Evolutionary conservation across 1,139 yeast genomes (phyloP).

Genomic region (Suhomyces ambrosiae): DNA sequence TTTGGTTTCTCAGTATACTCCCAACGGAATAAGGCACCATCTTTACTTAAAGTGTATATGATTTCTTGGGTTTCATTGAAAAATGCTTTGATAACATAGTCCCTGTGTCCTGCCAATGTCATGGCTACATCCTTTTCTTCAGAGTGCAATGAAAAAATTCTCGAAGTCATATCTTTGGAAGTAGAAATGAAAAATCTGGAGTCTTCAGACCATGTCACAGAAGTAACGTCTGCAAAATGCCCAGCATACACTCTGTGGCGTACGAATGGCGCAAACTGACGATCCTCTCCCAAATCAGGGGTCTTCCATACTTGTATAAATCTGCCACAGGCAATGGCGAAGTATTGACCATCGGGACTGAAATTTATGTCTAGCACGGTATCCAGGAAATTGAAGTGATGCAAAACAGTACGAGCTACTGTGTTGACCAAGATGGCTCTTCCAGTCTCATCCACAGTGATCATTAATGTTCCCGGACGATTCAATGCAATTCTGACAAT

Average conservation of each 20-base stretch:
- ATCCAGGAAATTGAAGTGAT: slow-evolving; percentile 91
- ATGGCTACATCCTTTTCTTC: slow-evolving; percentile 81
- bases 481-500: slow-evolving; percentile 80
- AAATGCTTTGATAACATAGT: slow-evolving; percentile 82
- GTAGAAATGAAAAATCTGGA: slow-evolving; percentile 84
- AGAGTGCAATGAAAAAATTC: slow-evolving; percentile 76
- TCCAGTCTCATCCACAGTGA: slow-evolving; percentile 92
- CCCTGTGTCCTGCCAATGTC: slow-evolving; percentile 91
- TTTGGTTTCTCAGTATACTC: slow-evolving; percentile 64
- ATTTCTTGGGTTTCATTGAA: slow-evolving; percentile 84
- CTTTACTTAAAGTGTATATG: slow-evolving; percentile 89
- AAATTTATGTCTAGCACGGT: slow-evolving; percentile 73
- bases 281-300: slow-evolving; percentile 68
- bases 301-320: slow-evolving; percentile 94
- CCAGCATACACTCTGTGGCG: slow-evolving; percentile 91
- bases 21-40: slow-evolving; percentile 94
- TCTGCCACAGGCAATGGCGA: slow-evolving; percentile 84
- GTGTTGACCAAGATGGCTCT: slow-evolving; percentile 90
- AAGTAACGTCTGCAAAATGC: slow-evolving; percentile 79
- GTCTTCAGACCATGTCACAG: slow-evolving; percentile 87
- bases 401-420: slow-evolving; percentile 81
- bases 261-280: slow-evolving; percentile 95
- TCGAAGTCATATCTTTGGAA: slow-evolving; percentile 87
- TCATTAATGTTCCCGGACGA: slow-evolving; percentile 73
- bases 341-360: slow-evolving; percentile 85